Evolutionary conservation across 306 rosid species (phyloP).

Genomic region (Rosa rugosa): DNA sequence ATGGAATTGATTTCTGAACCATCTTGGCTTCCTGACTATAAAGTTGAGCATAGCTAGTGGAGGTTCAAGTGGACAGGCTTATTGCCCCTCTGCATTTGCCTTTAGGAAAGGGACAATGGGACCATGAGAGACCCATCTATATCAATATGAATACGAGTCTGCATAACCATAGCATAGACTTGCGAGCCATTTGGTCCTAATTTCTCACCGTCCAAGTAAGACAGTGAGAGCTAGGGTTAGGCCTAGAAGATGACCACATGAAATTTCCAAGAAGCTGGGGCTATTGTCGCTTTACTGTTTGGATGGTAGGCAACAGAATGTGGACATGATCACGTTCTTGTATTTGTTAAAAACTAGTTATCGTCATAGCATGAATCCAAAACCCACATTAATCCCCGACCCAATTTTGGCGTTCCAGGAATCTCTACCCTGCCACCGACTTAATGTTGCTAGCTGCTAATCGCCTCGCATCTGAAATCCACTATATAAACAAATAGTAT

Average conservation of each 20-base stretch:
- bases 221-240: background rate
- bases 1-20: background rate
- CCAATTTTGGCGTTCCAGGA: background rate
- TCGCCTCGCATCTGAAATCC: background rate
- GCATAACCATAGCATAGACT: background rate
- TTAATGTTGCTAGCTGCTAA: background rate
- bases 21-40: too few relatives aligned
- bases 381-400: background rate
- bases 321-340: background rate
- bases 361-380: background rate
- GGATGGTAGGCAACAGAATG: slow-evolving; percentile 8
- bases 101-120: background rate
- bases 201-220: background rate
- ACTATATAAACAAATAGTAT: background rate
- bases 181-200: background rate
- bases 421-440: slow-evolving; percentile 6
- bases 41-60: background rate
- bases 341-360: background rate
- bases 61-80: slow-evolving; percentile 1
- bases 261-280: background rate
- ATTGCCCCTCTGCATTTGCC: background rate
- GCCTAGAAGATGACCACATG: background rate
- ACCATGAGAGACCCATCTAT: background rate
- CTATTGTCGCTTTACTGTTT: background rate
- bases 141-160: background rate